Percentiles rank a stretch among this genome's conserved stretches.
phyloP scores from a whole-genome alignment of 805 yeast species.

The Sugiyamaella boreocaroliniensis region DNA sequence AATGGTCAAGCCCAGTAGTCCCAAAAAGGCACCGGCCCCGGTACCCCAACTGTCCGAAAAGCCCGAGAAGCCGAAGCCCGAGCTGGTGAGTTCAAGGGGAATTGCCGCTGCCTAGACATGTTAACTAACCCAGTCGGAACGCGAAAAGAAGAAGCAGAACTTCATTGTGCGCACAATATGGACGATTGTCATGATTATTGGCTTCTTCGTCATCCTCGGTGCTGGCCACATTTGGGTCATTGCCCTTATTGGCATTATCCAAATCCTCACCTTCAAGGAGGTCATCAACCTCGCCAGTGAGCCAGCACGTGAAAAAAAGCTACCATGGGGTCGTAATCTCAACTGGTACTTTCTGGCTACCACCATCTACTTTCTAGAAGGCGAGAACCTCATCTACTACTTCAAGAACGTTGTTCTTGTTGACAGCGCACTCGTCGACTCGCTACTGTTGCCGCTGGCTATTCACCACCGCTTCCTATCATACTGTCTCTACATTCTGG shows the following conservation, averaged over 20 bases:
- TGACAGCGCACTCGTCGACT: conserved; percentile 27
- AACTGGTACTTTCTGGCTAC: conserved; percentile 90
- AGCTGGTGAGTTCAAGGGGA: background rate
- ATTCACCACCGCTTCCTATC: conserved; percentile 77
- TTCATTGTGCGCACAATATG: conserved; percentile 84
- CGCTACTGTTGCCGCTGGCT: conserved; percentile 51
- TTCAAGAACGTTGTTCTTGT: conserved; percentile 49
- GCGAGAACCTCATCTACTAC: conserved; percentile 69
- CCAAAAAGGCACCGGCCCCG: background rate
- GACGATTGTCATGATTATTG: conserved; percentile 85
- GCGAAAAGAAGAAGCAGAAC: conserved; percentile 70
- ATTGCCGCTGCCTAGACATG: background rate
- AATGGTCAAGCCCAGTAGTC: background rate
- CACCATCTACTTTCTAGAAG: conserved; percentile 85
- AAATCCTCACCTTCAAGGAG: conserved; percentile 81
- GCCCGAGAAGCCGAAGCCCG: background rate
- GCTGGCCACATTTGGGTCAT: conserved; percentile 85
- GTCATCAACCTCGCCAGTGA: conserved; percentile 79
- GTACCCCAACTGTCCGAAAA: background rate
- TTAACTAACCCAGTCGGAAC: conserved; percentile 6
- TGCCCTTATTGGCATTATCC: conserved; percentile 61
- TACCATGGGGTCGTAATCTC: conserved; percentile 75
- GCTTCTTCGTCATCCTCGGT: conserved; percentile 61
- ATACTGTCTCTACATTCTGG: conserved; percentile 76
- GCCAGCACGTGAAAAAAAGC: conserved; percentile 73